Conservation (phyloP, 768 basidiomycete genomes). For the Sistotremastrum suecicum region DNA sequence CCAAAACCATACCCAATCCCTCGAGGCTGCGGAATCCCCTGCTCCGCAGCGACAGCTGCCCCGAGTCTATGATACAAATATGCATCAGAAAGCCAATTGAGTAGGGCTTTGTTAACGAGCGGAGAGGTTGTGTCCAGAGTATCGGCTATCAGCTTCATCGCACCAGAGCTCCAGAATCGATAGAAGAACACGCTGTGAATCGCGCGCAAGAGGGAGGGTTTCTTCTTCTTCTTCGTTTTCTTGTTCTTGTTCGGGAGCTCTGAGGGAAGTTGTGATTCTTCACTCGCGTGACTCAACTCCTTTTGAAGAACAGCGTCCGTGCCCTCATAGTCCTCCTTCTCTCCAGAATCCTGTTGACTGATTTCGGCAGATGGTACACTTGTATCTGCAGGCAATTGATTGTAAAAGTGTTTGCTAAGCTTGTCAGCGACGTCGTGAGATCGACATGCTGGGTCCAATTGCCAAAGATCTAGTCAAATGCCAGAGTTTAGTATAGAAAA, state of each 20-base stretch:
- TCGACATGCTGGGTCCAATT: neutral
- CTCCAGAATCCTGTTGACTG: too few relatives aligned
- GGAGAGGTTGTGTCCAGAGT: constrained; percentile 13
- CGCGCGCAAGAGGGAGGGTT: neutral
- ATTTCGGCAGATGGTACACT: too few relatives aligned
- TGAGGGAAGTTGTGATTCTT: too few relatives aligned
- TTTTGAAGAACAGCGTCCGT: too few relatives aligned
- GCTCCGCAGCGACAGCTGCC: neutral
- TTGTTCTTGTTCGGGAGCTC: too few relatives aligned
- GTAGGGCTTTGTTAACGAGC: constrained; percentile 15
- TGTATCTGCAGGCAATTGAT: too few relatives aligned
- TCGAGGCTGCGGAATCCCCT: constrained; percentile 6
- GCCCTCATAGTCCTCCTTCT: too few relatives aligned
- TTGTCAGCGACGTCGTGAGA: neutral
- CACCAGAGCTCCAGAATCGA: constrained; percentile 18
- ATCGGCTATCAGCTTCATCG: constrained; percentile 24
- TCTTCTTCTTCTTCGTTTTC: neutral
- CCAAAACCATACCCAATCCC: constrained; percentile 19
- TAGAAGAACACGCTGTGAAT: neutral
- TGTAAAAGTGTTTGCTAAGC: neutral
- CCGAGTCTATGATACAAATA: constrained; percentile 8
- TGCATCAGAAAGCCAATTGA: constrained; percentile 13
- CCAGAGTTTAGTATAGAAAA: too few relatives aligned
- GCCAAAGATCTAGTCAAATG: too few relatives aligned
- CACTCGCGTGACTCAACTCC: too few relatives aligned